These are phyloP conservation scores for Syzygium aromaticum DNA, from an alignment of 345 rosid species.

Conservation along the genomic window DNA sequence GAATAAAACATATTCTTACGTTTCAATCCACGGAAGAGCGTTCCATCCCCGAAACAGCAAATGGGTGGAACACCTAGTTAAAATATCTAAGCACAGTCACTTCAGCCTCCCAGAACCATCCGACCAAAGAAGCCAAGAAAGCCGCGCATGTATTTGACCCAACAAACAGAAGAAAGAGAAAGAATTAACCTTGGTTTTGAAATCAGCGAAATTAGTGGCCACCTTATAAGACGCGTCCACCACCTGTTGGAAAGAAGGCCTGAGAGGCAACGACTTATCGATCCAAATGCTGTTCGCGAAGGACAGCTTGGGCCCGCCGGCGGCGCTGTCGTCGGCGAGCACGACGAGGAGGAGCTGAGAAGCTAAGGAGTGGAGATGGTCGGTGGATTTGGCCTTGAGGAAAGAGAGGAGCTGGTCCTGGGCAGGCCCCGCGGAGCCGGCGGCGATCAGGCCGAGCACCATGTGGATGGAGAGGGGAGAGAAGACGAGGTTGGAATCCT, in stretches of 20 bases:
- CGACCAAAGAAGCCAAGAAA: neutral
- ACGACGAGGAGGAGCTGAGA: constrained; percentile 6
- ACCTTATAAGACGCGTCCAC: constrained; percentile 5
- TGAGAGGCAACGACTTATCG: neutral
- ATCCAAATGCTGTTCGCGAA: constrained; percentile 6
- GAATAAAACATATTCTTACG: too few species aligned
- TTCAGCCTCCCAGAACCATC: too few species aligned
- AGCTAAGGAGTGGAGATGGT: constrained; percentile 7
- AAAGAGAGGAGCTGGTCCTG: constrained; percentile 11
- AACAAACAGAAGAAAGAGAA: neutral
- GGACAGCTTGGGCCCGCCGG: constrained; percentile 6
- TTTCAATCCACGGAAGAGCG: too few species aligned
- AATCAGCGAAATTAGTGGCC: neutral
- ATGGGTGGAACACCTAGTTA: too few species aligned
- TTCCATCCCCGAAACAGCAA: too few species aligned
- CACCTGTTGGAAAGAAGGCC: constrained; percentile 8
- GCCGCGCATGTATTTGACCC: neutral
- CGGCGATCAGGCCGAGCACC: constrained; percentile 8
- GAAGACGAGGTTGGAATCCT: constrained; percentile 2
- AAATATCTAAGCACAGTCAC: too few species aligned
- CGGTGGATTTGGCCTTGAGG: constrained; percentile 12
- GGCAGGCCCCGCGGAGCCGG: constrained; percentile 5
- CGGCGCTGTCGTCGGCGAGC: neutral
- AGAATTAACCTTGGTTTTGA: constrained; percentile 4
- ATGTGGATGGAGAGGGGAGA: constrained; percentile 17